A percentile compares a stretch with the other conserved stretches of the same genome.
Evolutionary conservation across 441 rosid species (phyloP).

Genomic region (Mallotus japonicus): DNA sequence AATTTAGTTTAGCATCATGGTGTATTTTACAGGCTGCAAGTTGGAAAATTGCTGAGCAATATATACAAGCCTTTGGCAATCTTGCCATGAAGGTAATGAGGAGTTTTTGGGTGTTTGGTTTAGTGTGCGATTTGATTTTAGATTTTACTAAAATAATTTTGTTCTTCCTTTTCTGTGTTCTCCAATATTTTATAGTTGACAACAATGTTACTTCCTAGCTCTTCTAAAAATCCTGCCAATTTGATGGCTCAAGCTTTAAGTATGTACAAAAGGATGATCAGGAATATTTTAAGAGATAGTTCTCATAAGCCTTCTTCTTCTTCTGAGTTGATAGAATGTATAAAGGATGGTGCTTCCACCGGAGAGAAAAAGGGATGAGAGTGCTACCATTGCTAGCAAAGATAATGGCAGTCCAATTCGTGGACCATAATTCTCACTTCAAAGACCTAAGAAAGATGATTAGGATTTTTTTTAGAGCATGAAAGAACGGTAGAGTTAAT

Average conservation of each 20-base stretch:
- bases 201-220: conserved; percentile 81
- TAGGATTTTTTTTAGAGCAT: conserved; percentile 6
- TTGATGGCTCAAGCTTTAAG: conserved; percentile 80
- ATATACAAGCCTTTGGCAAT: conserved; percentile 72
- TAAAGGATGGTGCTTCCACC: conserved; percentile 21
- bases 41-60: conserved; percentile 85
- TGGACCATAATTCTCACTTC: conserved; percentile 49
- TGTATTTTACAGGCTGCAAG: conserved; percentile 75
- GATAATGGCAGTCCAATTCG: conserved; percentile 15
- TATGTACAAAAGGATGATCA: conserved; percentile 66
- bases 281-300: conserved; percentile 33
- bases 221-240: conserved; percentile 59
- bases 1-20: conserved; percentile 1
- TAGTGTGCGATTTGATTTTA: not conserved
- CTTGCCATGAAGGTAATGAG: conserved; percentile 79
- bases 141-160: not conserved
- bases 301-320: conserved; percentile 19
- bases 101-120: not conserved
- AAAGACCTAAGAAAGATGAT: conserved; percentile 39
- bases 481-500: not conserved
- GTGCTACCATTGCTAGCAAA: conserved; percentile 20
- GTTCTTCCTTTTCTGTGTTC: not conserved
- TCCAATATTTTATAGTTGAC: conserved; percentile 50
- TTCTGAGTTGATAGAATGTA: conserved; percentile 21
- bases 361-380: conserved; percentile 29